Percentiles rank a stretch among this genome's conserved stretches.
These are phyloP conservation scores for Zopfia rhizophila DNA, from an alignment of 2,329 filamentous ascomycete species.

Conservation along the genomic window DNA sequence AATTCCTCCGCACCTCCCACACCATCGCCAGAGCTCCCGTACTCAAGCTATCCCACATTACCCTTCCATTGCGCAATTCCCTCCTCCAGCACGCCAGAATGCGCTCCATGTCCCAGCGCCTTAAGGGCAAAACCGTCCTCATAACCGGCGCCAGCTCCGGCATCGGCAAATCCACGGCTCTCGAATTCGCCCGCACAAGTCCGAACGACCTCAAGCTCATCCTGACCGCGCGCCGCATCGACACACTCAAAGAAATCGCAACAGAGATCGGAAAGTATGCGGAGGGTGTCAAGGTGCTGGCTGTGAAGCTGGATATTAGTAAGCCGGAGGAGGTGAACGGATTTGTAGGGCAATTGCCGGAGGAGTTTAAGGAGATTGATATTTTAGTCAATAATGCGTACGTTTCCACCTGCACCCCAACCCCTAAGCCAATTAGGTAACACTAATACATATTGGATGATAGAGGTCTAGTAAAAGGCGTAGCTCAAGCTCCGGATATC, in stretches of 20 bases:
- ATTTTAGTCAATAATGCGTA: constrained; percentile 97
- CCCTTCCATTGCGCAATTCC: constrained; percentile 15
- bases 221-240: constrained; percentile 86
- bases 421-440: neutral
- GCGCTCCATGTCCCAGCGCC: constrained; percentile 81
- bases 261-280: constrained; percentile 80
- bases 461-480: constrained; percentile 88
- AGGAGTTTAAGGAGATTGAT: constrained; percentile 85
- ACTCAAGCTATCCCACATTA: constrained; percentile 21
- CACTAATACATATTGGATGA: neutral
- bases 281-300: constrained; percentile 77
- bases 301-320: constrained; percentile 88
- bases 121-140: constrained; percentile 90
- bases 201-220: constrained; percentile 84
- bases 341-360: constrained; percentile 79
- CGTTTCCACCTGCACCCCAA: constrained; percentile 47
- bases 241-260: constrained; percentile 79
- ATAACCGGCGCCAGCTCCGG: constrained; percentile 94
- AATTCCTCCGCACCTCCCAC: constrained; percentile 27
- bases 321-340: constrained; percentile 76
- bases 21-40: constrained; percentile 22
- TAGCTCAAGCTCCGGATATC: constrained; percentile 87
- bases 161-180: constrained; percentile 84
- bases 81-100: constrained; percentile 58
- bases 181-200: constrained; percentile 90